Evolutionary conservation across 108 stramenopile genomes (phyloP), one percentile per base, ranked within the genome.

Genomic region (Nitzschia putrida): DNA sequence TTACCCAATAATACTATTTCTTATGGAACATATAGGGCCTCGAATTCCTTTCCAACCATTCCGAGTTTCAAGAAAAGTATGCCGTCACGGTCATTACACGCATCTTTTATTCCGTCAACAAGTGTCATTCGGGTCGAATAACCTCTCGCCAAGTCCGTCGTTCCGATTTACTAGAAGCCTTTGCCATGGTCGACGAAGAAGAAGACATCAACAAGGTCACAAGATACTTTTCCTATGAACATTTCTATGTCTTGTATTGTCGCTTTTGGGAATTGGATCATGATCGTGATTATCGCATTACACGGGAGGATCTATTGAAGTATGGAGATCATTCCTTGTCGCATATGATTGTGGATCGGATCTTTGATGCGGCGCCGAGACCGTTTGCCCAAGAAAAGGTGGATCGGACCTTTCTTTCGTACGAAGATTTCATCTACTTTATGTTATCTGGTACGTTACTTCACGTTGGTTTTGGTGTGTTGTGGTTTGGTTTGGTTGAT

Each of bases 221-320:
- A 23, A 77, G 88, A 58, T 94, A 91, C 80, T 91, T 94, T 70
- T 85, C 81, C 45, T 98, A 98, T 82, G 97, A 99, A 82, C 97
- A 98, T 72, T 99, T 99, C 61, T 99, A 99, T 65, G 97, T 98
- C n/a, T 72, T 98, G 50, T 99, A 98, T 77, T 98, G 97, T 66
- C 86, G 97, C 53, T 99, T 98, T 72, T 99, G 97, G 95, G 98
- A 99, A 75, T 84, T 99, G 22, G 98, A 98, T 78, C 82, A 89
- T 49, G 97, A 99, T 81, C 82, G 96, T 34, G 98, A 98, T 79
- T 96, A 95, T 63, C 80, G 86, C 8, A 89, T 99, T 44, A 92
- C 93, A 39, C 40, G 91, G 20, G 97, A 98, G 54, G 97, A 98
- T 74, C 73, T 99, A 47, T 69, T 97, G 13, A 97, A 97, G 70